These are phyloP conservation scores for Eimeria necatrix DNA, from an alignment of 169 alveolate genomes.

Conservation along the genomic window DNA sequence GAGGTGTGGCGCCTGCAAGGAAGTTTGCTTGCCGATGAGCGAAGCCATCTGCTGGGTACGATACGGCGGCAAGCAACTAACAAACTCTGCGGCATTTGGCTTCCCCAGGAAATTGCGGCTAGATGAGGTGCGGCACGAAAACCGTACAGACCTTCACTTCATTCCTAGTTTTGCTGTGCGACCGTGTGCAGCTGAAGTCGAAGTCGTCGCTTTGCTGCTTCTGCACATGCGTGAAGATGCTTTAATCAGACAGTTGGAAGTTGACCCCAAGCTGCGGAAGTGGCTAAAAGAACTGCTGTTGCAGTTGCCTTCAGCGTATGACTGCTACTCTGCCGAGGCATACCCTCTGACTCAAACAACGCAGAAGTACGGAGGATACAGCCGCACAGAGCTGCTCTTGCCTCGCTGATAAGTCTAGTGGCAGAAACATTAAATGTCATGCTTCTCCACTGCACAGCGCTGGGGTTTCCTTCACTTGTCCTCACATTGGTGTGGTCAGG, in stretches of 20 bases:
- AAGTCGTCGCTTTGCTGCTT: conserved; percentile 32
- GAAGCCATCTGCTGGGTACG: conserved; percentile 48
- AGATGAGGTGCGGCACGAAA: neutral
- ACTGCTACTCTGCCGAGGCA: neutral
- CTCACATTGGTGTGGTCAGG: neutral
- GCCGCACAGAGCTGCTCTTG: neutral
- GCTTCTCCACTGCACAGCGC: neutral
- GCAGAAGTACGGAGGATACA: conserved; percentile 27
- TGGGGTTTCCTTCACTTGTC: neutral
- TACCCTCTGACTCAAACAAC: conserved; percentile 15
- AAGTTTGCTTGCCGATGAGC: conserved; percentile 32
- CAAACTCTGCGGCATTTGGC: neutral
- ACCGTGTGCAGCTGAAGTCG: conserved; percentile 34
- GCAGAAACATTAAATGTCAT: neutral
- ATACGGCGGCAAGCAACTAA: neutral
- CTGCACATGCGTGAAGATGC: conserved; percentile 61
- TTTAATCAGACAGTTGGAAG: conserved; percentile 10
- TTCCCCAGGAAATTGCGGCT: neutral
- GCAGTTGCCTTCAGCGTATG: conserved; percentile 43
- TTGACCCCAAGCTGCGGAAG: conserved; percentile 9
- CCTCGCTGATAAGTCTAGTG: neutral
- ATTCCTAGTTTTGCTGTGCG: neutral
- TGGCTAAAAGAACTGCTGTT: conserved; percentile 54
- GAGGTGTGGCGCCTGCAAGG: conserved; percentile 59
- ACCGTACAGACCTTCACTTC: neutral